Percentiles rank a stretch among this genome's conserved stretches.
Evolutionary conservation across 1,139 yeast genomes (phyloP).

Genomic region (Protomyces pachydermus): DNA sequence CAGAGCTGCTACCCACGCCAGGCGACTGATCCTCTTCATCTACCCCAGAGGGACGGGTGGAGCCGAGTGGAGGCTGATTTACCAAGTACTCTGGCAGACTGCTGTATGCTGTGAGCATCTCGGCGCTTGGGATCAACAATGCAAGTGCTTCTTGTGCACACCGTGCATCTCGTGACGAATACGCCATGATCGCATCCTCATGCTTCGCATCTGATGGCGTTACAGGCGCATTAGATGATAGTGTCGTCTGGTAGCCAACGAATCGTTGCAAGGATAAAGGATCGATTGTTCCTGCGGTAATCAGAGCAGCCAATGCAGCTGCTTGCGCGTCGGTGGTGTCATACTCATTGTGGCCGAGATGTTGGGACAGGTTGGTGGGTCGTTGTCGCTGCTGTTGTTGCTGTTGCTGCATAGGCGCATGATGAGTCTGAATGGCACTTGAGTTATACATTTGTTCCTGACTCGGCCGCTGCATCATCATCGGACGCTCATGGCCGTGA

Average conservation of each 20-base stretch:
- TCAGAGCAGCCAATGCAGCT: neutral
- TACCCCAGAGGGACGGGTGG: neutral
- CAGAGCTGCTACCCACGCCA: neutral
- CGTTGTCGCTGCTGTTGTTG: neutral
- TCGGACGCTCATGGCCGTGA: too few species aligned
- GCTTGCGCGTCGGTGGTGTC: neutral
- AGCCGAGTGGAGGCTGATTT: neutral
- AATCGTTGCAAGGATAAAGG: neutral
- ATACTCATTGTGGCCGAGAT: neutral
- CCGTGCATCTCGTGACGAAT: neutral
- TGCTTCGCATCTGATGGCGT: neutral
- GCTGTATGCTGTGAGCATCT: neutral
- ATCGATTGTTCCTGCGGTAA: neutral
- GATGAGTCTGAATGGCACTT: too few species aligned
- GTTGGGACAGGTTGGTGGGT: too few species aligned
- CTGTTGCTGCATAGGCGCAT: neutral
- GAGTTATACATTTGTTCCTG: too few species aligned
- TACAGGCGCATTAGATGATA: neutral
- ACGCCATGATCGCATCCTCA: neutral
- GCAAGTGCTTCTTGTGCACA: neutral
- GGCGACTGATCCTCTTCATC: neutral
- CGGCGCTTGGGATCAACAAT: neutral
- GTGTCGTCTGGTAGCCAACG: neutral
- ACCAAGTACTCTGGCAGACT: neutral
- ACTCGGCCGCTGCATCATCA: too few species aligned